Evolutionary conservation across 805 yeast genomes (phyloP).

Genomic region (Cyberlindnera maclurae): DNA sequence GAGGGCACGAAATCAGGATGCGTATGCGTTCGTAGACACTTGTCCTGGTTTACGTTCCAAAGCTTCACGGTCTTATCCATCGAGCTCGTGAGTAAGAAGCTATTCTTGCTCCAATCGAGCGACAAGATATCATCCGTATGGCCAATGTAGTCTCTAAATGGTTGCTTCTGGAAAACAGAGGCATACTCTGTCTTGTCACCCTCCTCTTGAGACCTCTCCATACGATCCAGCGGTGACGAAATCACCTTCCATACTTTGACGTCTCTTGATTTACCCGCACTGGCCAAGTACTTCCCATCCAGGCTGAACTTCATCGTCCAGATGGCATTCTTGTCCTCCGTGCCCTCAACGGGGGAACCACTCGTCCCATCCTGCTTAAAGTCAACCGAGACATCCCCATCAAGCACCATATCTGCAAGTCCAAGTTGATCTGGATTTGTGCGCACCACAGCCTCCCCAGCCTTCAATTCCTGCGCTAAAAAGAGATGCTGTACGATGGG

Average conservation of each 20-base stretch:
- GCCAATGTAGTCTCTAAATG: conserved; percentile 52
- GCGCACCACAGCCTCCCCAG: conserved; percentile 1
- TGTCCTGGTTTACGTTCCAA: conserved; percentile 74
- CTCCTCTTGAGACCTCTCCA: neutral
- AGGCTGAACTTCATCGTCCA: conserved; percentile 66
- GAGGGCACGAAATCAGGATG: conserved; percentile 82
- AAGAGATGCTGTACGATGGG: conserved; percentile 45
- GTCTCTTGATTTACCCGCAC: conserved; percentile 71
- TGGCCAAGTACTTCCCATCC: conserved; percentile 80
- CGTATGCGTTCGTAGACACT: conserved; percentile 54
- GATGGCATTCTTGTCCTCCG: conserved; percentile 36
- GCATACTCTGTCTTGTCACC: conserved; percentile 37
- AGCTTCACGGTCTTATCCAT: conserved; percentile 78
- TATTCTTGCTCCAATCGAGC: conserved; percentile 83
- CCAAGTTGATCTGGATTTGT: neutral
- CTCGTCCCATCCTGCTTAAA: neutral
- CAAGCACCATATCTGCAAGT: neutral
- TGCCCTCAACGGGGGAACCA: neutral
- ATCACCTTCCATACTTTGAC: conserved; percentile 77
- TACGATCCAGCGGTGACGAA: conserved; percentile 58
- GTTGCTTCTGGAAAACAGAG: conserved; percentile 69
- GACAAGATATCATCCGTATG: conserved; percentile 69
- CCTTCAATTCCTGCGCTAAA: conserved; percentile 56
- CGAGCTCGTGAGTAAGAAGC: conserved; percentile 71
- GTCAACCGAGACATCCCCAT: conserved; percentile 1